These are phyloP conservation scores for Fusarium oligoseptatum DNA, from an alignment of 2,329 filamentous ascomycete genomes.

Conservation along the genomic window DNA sequence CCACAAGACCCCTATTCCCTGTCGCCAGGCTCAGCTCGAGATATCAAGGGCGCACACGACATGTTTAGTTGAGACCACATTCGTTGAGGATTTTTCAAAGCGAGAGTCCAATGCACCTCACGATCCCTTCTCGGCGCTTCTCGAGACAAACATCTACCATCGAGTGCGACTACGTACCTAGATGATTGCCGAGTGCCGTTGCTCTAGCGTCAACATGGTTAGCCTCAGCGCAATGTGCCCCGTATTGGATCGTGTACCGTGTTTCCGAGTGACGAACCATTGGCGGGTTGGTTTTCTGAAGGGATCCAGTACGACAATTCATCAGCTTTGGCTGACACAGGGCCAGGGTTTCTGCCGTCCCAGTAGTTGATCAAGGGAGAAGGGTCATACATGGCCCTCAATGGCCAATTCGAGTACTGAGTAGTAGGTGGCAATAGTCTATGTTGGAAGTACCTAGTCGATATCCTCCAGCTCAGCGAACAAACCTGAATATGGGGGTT, in stretches of 20 bases:
- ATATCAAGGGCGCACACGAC: conserved; percentile 25
- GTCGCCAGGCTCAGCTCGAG: not conserved
- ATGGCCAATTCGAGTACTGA: not conserved
- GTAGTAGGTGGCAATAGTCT: not conserved
- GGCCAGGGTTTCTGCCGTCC: not conserved
- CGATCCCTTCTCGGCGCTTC: not conserved
- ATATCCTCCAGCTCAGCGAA: not conserved
- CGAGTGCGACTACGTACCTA: not conserved
- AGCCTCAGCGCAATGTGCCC: not conserved
- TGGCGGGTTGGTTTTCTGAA: not conserved
- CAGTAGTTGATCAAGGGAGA: not conserved
- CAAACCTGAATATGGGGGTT: not conserved
- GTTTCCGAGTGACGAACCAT: not conserved
- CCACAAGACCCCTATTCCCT: not conserved
- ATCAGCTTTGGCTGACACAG: not conserved
- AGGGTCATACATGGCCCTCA: too few species aligned
- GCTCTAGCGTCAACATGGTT: not conserved
- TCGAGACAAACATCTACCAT: not conserved
- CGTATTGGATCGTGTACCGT: not conserved
- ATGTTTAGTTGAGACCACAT: conserved; percentile 3
- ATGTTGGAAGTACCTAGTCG: not conserved
- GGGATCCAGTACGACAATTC: not conserved
- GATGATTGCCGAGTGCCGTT: not conserved
- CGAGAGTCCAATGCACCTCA: not conserved
- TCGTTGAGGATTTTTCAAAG: conserved; percentile 1